phyloP scores from a whole-genome alignment of 169 alveolate species.

The Cryptosporidium sp. region DNA sequence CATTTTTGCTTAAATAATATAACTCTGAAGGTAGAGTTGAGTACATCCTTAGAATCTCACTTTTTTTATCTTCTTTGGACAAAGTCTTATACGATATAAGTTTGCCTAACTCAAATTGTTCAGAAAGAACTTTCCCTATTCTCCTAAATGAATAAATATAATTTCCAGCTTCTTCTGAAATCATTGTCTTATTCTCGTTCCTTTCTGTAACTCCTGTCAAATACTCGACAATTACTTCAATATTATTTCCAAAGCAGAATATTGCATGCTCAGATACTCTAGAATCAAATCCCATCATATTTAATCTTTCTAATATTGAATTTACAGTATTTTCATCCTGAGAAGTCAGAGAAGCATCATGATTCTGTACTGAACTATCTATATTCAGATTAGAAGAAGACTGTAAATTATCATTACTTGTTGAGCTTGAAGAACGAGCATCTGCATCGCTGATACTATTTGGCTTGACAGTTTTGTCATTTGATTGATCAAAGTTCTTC shows the following conservation, averaged over 20 bases:
- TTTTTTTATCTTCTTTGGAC: slow-evolving; percentile 47
- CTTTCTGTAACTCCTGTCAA: slow-evolving; percentile 50
- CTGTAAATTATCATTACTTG: not conserved
- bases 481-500: slow-evolving; percentile 5
- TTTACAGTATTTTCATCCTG: not conserved
- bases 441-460: not conserved
- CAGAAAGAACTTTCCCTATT: not conserved
- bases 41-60: slow-evolving; percentile 26
- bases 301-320: slow-evolving; percentile 35
- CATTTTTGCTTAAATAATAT: slow-evolving; percentile 58
- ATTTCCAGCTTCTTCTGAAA: not conserved
- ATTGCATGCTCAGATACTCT: slow-evolving; percentile 42
- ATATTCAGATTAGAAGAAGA: not conserved
- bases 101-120: not conserved
- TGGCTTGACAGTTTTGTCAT: not conserved
- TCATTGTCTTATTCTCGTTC: slow-evolving; percentile 20
- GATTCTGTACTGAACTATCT: not conserved
- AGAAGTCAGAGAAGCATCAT: not conserved
- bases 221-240: slow-evolving; percentile 61
- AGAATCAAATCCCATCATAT: slow-evolving; percentile 55
- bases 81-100: slow-evolving; percentile 13
- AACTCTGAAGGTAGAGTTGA: slow-evolving; percentile 47
- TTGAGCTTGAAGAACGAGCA: not conserved
- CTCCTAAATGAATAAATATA: not conserved
- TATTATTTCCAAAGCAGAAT: slow-evolving; percentile 53